Conservation (phyloP, 768 basidiomycete genomes). For the Mycena sanguinolenta region DNA sequence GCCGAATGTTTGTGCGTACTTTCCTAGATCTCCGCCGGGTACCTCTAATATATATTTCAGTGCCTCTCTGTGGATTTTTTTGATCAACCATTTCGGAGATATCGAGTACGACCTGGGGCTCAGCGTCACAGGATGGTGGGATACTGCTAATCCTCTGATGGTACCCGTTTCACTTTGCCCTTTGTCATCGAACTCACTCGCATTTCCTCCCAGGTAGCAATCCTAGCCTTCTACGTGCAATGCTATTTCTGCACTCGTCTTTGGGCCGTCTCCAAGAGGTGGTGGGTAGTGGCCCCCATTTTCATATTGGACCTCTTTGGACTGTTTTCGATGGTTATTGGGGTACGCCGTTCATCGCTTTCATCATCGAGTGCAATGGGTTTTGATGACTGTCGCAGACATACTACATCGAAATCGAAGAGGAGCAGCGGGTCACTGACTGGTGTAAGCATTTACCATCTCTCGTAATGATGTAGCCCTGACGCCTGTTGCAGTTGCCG, state of each 20-base stretch:
- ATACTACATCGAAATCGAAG: constrained; percentile 19
- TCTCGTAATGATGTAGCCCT: neutral
- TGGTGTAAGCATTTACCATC: constrained; percentile 22
- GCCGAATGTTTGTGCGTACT: constrained; percentile 15
- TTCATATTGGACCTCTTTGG: constrained; percentile 5
- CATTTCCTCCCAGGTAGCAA: constrained; percentile 16
- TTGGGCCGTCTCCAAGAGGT: constrained; percentile 13
- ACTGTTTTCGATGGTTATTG: constrained; percentile 12
- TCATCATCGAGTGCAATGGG: constrained; percentile 1
- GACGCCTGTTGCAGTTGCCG: constrained; percentile 18
- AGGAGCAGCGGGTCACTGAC: constrained; percentile 4
- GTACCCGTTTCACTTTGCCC: constrained; percentile 1
- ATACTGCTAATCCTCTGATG: constrained; percentile 21
- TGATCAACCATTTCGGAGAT: constrained; percentile 10
- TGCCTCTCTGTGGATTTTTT: constrained; percentile 19
- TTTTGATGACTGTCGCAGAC: constrained; percentile 22
- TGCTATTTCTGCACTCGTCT: constrained; percentile 27
- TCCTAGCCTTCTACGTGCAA: constrained; percentile 28
- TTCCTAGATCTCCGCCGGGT: neutral
- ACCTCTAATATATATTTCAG: constrained; percentile 4
- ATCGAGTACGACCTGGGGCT: constrained; percentile 2
- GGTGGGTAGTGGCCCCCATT: constrained; percentile 16
- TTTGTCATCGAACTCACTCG: constrained; percentile 12
- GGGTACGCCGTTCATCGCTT: constrained; percentile 15
- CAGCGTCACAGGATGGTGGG: constrained; percentile 28